Percentiles rank a stretch among this genome's conserved stretches.
Conservation (phyloP, 2,329 filamentous ascomycete genomes). For the Massarina eburnea region DNA sequence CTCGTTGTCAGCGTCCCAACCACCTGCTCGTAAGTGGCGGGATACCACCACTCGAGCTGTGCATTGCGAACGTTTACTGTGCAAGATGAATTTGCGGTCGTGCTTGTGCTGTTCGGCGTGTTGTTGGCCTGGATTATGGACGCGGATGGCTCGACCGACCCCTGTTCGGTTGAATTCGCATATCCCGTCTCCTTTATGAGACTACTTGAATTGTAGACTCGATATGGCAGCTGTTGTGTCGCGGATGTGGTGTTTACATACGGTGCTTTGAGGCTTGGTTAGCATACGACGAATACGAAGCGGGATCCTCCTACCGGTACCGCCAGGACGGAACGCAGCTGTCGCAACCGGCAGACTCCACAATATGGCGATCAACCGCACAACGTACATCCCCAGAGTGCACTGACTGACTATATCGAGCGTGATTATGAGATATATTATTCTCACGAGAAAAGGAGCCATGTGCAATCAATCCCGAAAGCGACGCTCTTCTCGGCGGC, state of each 20-base stretch:
- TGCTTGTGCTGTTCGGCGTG: slow-evolving; percentile 1
- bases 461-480: slow-evolving; percentile 24
- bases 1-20: slow-evolving; percentile 22
- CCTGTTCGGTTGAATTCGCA: slow-evolving; percentile 4
- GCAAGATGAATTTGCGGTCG: slow-evolving; percentile 22
- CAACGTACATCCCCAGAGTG: slow-evolving; percentile 19
- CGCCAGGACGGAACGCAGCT: slow-evolving; percentile 21
- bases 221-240: slow-evolving; percentile 1
- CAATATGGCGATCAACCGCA: slow-evolving; percentile 12
- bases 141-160: not conserved
- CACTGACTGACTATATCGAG: slow-evolving; percentile 19
- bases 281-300: slow-evolving; percentile 28
- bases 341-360: slow-evolving; percentile 19
- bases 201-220: slow-evolving; percentile 2
- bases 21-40: slow-evolving; percentile 25
- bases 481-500: slow-evolving; percentile 11
- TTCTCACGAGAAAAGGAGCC: slow-evolving; percentile 6
- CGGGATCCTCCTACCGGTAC: slow-evolving; percentile 27
- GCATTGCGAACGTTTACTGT: slow-evolving; percentile 39
- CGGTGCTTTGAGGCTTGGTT: slow-evolving; percentile 29
- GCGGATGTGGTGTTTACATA: slow-evolving; percentile 27
- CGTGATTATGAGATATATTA: slow-evolving; percentile 16
- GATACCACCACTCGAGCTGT: slow-evolving; percentile 38
- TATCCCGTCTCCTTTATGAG: slow-evolving; percentile 10
- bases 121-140: slow-evolving; percentile 12